A percentile compares a stretch with the other conserved stretches of the same genome.
These are phyloP conservation scores for Amanita rimosa DNA, from an alignment of 768 basidiomycete genomes.

Conservation along the genomic window DNA sequence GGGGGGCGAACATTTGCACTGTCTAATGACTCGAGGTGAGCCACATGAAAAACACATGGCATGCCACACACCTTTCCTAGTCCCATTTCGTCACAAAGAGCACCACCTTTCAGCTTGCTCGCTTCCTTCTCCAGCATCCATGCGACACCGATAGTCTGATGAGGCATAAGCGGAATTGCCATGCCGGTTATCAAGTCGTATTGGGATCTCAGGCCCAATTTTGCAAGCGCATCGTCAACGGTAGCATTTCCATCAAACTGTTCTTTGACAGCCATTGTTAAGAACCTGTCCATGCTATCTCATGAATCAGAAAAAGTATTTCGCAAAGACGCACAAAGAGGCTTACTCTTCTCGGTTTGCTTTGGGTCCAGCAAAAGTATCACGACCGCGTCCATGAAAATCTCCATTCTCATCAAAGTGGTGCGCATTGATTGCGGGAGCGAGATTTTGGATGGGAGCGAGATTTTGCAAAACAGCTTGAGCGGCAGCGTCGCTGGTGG, in stretches of 20 bases:
- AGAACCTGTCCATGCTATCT: slow-evolving; percentile 39
- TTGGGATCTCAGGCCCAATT: slow-evolving; percentile 38
- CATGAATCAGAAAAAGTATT: neutral
- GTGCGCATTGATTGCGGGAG: slow-evolving; percentile 8
- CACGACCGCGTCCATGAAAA: slow-evolving; percentile 28
- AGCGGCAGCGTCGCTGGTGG: neutral
- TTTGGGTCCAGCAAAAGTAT: slow-evolving; percentile 31
- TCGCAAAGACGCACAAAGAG: neutral
- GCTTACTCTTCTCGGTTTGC: slow-evolving; percentile 42
- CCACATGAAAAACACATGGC: neutral
- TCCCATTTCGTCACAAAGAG: slow-evolving; percentile 46
- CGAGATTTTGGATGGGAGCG: slow-evolving; percentile 2
- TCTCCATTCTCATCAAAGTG: slow-evolving; percentile 11
- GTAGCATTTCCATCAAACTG: slow-evolving; percentile 47
- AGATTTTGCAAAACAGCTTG: neutral
- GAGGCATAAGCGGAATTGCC: slow-evolving; percentile 52
- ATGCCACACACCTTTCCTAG: slow-evolving; percentile 39
- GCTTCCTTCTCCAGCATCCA: slow-evolving; percentile 51
- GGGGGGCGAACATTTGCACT: slow-evolving; percentile 32
- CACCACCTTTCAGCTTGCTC: slow-evolving; percentile 31
- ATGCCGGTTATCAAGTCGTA: slow-evolving; percentile 45
- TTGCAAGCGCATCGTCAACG: slow-evolving; percentile 43
- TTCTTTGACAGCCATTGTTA: slow-evolving; percentile 43
- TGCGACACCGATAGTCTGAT: slow-evolving; percentile 50
- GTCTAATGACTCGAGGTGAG: slow-evolving; percentile 23